Evolutionary conservation across 768 basidiomycete genomes (phyloP).

Genomic region (Hericium coralloides): DNA sequence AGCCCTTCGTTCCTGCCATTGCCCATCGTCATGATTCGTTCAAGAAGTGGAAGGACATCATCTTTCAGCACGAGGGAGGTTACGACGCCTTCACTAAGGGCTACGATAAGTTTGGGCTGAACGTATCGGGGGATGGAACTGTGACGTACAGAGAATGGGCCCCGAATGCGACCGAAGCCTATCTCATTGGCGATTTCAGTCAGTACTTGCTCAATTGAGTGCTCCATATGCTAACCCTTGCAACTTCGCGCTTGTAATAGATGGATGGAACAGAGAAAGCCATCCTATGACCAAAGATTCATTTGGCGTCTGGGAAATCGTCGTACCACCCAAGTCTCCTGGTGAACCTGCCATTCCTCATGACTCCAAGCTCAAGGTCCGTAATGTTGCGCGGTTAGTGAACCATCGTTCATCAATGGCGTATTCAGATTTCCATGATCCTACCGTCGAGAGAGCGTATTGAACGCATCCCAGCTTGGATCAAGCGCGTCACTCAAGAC

Average conservation of each 20-base stretch:
- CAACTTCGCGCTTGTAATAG: slow-evolving; percentile 29
- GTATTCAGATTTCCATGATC: slow-evolving; percentile 79
- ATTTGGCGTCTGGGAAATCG: slow-evolving; percentile 88
- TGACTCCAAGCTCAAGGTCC: slow-evolving; percentile 87
- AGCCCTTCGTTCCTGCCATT: slow-evolving; percentile 63
- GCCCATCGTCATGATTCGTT: slow-evolving; percentile 58
- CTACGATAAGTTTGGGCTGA: slow-evolving; percentile 73
- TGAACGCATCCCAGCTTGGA: slow-evolving; percentile 93
- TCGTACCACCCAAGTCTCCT: slow-evolving; percentile 51
- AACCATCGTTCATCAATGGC: not conserved
- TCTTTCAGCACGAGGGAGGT: slow-evolving; percentile 78
- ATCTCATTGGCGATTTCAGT: slow-evolving; percentile 96
- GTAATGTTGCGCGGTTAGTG: not conserved
- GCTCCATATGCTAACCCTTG: not conserved
- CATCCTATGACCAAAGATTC: slow-evolving; percentile 81
- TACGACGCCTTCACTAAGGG: slow-evolving; percentile 71
- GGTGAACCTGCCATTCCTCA: slow-evolving; percentile 84
- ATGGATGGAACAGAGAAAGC: slow-evolving; percentile 78
- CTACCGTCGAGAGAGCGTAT: slow-evolving; percentile 69
- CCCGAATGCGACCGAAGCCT: slow-evolving; percentile 76
- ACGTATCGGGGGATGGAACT: slow-evolving; percentile 53
- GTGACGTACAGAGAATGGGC: slow-evolving; percentile 95
- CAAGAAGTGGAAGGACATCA: slow-evolving; percentile 67
- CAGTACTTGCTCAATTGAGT: slow-evolving; percentile 25
- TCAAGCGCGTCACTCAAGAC: slow-evolving; percentile 92